phyloP scores from a whole-genome alignment of 371 early-diverging fungal genomes.

The Apophysomyces trapeziformis region DNA sequence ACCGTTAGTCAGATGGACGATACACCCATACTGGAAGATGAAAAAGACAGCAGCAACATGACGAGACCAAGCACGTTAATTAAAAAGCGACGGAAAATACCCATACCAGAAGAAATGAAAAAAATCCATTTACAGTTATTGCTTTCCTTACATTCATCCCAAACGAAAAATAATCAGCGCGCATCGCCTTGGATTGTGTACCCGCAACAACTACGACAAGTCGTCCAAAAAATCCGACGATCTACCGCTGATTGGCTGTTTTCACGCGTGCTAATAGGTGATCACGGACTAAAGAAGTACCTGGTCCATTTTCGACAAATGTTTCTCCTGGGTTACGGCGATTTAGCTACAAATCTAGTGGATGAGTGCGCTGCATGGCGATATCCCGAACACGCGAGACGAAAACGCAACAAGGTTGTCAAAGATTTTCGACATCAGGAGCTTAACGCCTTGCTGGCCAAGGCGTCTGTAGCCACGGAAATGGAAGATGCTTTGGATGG shows the following conservation, averaged over 20 bases:
- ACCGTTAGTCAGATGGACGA: constrained; percentile 49
- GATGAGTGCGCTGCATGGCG: constrained; percentile 59
- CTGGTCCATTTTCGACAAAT: constrained; percentile 68
- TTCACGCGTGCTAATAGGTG: constrained; percentile 67
- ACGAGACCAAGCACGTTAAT: background rate
- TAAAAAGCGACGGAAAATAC: constrained; percentile 19
- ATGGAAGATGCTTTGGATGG: constrained; percentile 35
- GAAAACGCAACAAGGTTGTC: constrained; percentile 18
- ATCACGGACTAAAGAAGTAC: constrained; percentile 52
- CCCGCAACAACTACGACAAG: constrained; percentile 34
- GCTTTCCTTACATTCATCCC: constrained; percentile 31
- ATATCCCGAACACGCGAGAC: background rate
- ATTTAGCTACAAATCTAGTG: constrained; percentile 66
- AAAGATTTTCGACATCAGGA: constrained; percentile 57
- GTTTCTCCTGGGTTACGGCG: constrained; percentile 73
- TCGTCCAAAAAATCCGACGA: constrained; percentile 55
- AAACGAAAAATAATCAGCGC: background rate
- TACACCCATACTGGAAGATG: background rate
- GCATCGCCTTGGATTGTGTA: constrained; percentile 27
- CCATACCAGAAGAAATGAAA: constrained; percentile 52
- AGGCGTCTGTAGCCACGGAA: constrained; percentile 48
- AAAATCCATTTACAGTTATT: constrained; percentile 45
- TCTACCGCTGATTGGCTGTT: constrained; percentile 73
- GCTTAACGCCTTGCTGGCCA: constrained; percentile 59
- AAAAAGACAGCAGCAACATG: background rate